Evolutionary conservation across 2,329 filamentous ascomycete species (phyloP), one percentile per base, ranked within the genome.

Genomic region (Aureobasidium pullulans): DNA sequence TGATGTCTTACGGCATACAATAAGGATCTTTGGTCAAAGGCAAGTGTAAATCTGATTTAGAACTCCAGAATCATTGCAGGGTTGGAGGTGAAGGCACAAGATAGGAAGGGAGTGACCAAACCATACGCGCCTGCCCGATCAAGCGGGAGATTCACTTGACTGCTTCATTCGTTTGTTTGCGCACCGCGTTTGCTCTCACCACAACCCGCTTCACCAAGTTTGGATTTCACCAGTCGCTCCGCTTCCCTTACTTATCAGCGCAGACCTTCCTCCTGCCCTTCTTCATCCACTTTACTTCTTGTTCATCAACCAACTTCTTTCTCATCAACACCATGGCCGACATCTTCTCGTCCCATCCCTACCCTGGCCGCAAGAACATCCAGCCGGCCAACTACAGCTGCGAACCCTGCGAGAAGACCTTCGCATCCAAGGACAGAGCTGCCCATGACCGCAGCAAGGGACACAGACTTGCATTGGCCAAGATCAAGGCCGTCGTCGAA

Each of bases 371-470:
- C 23, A 60, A 56, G 50, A 11, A 29, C 10, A 48, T 56, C 32
- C 15, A 37, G 13, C 40, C 57, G 10, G 31, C 6, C 34, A 31
- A 7, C 3, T 32, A 60, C 13, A 31, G 39, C 32, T 60, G 57
- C n/a, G 57, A 34, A 23, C 15, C 32, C 6, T 60, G 57, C n/a
- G 42, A 60, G 32, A 60, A 48, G 43, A 42, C 42, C 7, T n/a
- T 60, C 5, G 49, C 32, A 2, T 53, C 31, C 44, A 49, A 37
- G 32, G 59, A 60, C 36, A 60, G 49, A 19, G 49, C 32, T 23
- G 49, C 59, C n/a, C 59, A 56, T 6, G 57, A 60, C 5, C 57
- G 57, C 43, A 48, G 57, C 47, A 60, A 60, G 57, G 54, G 54
- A 40, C 57, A 60, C 48, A 31, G 16, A 5, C 34, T 36, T 15